phyloP scores from a whole-genome alignment of 345 rosid genomes.

The Diplotaxis tenuifolia region DNA sequence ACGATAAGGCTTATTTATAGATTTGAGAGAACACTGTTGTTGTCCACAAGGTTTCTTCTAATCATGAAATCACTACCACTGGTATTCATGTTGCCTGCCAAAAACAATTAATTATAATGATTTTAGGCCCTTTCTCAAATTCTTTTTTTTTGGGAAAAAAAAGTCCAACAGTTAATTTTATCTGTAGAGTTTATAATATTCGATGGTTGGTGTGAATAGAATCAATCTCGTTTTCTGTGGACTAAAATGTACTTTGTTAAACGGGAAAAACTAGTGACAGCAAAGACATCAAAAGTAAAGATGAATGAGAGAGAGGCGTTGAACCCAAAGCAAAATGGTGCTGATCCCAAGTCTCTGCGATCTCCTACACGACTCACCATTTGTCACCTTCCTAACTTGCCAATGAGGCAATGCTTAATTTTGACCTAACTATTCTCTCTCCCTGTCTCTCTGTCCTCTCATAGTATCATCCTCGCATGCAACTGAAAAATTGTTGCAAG shows the following conservation, averaged over 20 bases:
- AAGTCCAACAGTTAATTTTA: too few species aligned
- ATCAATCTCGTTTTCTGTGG: not conserved
- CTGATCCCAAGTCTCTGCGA: slow-evolving; percentile 36
- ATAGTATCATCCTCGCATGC: not conserved
- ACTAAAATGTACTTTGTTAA: slow-evolving; percentile 5
- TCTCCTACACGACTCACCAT: slow-evolving; percentile 20
- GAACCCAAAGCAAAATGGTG: slow-evolving; percentile 35
- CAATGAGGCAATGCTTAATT: slow-evolving; percentile 24
- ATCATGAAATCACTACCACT: too few species aligned
- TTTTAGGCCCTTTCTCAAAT: too few species aligned
- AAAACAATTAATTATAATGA: too few species aligned
- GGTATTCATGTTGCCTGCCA: too few species aligned
- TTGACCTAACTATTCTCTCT: slow-evolving; percentile 33
- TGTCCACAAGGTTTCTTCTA: too few species aligned
- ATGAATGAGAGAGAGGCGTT: slow-evolving; percentile 21
- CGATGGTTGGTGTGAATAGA: not conserved
- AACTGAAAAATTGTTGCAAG: not conserved
- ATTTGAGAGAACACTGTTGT: too few species aligned
- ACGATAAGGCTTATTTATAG: too few species aligned
- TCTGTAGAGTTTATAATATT: not conserved
- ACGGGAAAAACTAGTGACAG: slow-evolving; percentile 20
- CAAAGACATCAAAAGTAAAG: not conserved
- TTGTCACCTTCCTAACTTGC: slow-evolving; percentile 29
- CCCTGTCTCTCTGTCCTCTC: not conserved
- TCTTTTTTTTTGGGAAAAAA: too few species aligned